Conservation (phyloP, 1,139 yeast species). For the Chernovozyma sophiae-reginae region DNA sequence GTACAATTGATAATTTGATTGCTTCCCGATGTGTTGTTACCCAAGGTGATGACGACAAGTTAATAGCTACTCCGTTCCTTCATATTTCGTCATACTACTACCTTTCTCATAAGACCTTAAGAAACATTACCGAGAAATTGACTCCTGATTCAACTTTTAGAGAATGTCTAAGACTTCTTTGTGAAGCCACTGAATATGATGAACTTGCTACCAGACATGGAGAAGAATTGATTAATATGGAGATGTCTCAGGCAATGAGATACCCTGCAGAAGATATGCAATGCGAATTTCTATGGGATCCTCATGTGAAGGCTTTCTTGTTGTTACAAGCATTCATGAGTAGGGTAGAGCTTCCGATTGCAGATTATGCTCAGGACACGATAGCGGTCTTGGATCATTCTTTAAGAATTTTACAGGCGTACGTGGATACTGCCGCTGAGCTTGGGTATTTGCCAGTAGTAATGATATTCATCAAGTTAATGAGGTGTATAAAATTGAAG, state of each 20-base stretch:
- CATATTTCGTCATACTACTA: conserved; percentile 89
- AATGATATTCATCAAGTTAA: conserved; percentile 55
- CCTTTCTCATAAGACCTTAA: conserved; percentile 84
- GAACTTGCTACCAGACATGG: conserved; percentile 94
- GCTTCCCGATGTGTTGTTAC: conserved; percentile 68
- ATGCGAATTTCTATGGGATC: conserved; percentile 83
- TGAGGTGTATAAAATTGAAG: conserved; percentile 89
- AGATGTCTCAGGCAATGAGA: conserved; percentile 76
- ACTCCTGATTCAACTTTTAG: conserved; percentile 52
- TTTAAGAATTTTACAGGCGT: conserved; percentile 89
- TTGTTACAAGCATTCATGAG: conserved; percentile 84
- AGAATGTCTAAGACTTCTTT: conserved; percentile 66
- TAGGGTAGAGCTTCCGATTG: conserved; percentile 82
- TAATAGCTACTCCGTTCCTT: conserved; percentile 75
- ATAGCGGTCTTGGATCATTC: conserved; percentile 91
- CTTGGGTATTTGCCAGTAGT: conserved; percentile 67
- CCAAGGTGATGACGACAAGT: conserved; percentile 44
- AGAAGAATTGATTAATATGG: conserved; percentile 88
- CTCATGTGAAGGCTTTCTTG: conserved; percentile 87
- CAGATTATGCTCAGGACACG: conserved; percentile 93
- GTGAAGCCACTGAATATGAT: conserved; percentile 85
- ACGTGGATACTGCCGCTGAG: conserved; percentile 85
- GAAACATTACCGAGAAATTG: conserved; percentile 58
- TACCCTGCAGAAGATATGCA: conserved; percentile 68
- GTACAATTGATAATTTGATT: conserved; percentile 60